Evolutionary conservation across 495 filamentous ascomycete genomes (phyloP).

Genomic region (Acidomyces sp.): DNA sequence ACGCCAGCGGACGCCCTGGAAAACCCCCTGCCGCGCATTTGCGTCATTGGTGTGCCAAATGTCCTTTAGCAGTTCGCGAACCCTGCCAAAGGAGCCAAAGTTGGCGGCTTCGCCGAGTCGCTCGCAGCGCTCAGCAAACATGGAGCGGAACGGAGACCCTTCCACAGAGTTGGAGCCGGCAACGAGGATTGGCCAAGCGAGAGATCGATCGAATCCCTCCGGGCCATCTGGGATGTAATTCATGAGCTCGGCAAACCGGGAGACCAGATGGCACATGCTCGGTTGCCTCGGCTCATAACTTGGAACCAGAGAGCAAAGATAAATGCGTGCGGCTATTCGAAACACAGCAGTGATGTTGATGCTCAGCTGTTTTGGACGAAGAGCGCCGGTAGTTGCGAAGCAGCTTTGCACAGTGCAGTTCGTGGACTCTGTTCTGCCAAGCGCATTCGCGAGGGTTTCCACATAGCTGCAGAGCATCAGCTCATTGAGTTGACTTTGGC

Average conservation of each 20-base stretch:
- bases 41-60: conserved; percentile 67
- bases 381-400: conserved; percentile 48
- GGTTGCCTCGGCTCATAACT: conserved; percentile 61
- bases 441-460: conserved; percentile 62
- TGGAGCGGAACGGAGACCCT: conserved; percentile 55
- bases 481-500: conserved; percentile 71
- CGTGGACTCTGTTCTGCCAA: conserved; percentile 58
- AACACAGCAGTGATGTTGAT: conserved; percentile 81
- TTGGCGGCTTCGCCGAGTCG: conserved; percentile 61
- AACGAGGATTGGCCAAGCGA: conserved; percentile 87
- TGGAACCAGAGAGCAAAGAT: conserved; percentile 85
- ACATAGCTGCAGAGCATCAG: conserved; percentile 77
- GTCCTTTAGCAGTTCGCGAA: conserved; percentile 64
- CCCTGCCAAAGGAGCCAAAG: conserved; percentile 76
- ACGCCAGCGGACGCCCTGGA: conserved; percentile 73
- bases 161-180: conserved; percentile 61
- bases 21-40: conserved; percentile 32
- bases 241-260: conserved; percentile 55
- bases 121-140: conserved; percentile 57
- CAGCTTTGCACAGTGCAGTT: conserved; percentile 23
- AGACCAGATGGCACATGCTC: conserved; percentile 59
- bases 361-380: conserved; percentile 67
- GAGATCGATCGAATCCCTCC: conserved; percentile 73
- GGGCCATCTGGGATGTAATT: conserved; percentile 68
- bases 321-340: conserved; percentile 84